Percentiles rank a stretch among this genome's conserved stretches.
Conservation (phyloP, 2,329 filamentous ascomycete species). For the Colletotrichum sp. region DNA sequence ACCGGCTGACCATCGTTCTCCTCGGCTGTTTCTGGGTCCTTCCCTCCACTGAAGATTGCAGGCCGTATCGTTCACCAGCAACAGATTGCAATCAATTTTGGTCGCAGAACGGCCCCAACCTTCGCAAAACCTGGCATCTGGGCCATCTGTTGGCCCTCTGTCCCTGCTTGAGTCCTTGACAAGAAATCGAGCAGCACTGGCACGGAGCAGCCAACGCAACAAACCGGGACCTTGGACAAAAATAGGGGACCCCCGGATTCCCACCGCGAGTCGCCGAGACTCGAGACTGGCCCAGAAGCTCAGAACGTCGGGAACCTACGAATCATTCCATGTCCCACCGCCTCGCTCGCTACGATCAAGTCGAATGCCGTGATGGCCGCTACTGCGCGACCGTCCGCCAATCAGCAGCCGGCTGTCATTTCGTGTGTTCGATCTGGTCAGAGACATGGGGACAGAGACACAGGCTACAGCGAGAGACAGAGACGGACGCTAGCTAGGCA, state of each 20-base stretch:
- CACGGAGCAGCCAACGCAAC: neutral
- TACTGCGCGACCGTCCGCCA: slow-evolving; percentile 1
- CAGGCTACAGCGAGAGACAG: neutral
- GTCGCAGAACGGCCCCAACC: neutral
- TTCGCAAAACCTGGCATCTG: neutral
- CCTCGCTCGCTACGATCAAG: neutral
- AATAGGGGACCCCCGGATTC: slow-evolving; percentile 14
- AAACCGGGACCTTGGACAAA: neutral
- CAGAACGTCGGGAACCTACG: neutral
- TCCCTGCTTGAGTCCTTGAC: neutral
- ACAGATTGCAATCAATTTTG: neutral
- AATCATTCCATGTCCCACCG: neutral
- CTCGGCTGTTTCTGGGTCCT: slow-evolving; percentile 11
- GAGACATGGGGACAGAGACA: neutral
- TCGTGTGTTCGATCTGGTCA: neutral
- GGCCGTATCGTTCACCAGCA: neutral
- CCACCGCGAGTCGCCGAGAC: neutral
- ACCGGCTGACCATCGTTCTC: neutral
- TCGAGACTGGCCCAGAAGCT: neutral
- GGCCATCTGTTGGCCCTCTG: neutral
- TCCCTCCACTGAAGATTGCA: slow-evolving; percentile 15
- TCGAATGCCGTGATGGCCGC: neutral
- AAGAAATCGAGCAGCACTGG: neutral
- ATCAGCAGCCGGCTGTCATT: neutral
- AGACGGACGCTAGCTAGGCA: neutral